Evolutionary conservation across 495 filamentous ascomycete species (phyloP), one percentile per base, ranked within the genome.

Genomic region (Clohesyomyces aquaticus): DNA sequence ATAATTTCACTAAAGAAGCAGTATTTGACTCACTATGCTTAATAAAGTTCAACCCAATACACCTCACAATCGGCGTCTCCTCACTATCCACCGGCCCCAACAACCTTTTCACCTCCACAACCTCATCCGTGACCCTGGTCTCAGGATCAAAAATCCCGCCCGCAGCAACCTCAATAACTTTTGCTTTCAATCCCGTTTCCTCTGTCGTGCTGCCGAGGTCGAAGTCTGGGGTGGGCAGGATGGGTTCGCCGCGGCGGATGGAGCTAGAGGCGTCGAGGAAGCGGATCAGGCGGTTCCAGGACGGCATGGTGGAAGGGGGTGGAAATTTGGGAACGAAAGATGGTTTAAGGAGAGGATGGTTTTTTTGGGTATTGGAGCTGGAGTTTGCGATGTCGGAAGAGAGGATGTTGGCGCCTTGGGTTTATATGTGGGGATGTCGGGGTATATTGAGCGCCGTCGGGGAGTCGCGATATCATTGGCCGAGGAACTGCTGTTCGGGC

Each of bases 251-350:
- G 27, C 78, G 74, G 8, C 77, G 72, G 14, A 76, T 72, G 48
- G 76, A 76, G 28, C 81, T 78, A 9, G 80, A 77, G 3, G 75
- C 75, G 12, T 78, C 75, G 10, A 74, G 73, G 66, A 82, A 83
- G 27, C 81, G 78, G 54, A 83, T 80, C 0, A 82, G 72, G 52
- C 81, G 76, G 63, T 76, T 66, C 81, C 81, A 83, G 23, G 60
- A 38, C 18, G 61, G 53, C 61, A 64, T 64, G 12, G 29, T 59
- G 54, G 23, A 18, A 25, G 19, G 12, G 22, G 21, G 12, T 28
- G 29, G 18, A 22, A 23, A 51, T 49, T 59, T 48, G 43, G 46
- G 9, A 14, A 4, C n/a, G 12, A 47, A 27, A 16, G 25, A 26
- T 28, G 29, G 25, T 8, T 29, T 52, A 25, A 26, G n/a, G n/a